Conservation (phyloP, 2,329 filamentous ascomycete species). For the Cercospora nicotianae region DNA sequence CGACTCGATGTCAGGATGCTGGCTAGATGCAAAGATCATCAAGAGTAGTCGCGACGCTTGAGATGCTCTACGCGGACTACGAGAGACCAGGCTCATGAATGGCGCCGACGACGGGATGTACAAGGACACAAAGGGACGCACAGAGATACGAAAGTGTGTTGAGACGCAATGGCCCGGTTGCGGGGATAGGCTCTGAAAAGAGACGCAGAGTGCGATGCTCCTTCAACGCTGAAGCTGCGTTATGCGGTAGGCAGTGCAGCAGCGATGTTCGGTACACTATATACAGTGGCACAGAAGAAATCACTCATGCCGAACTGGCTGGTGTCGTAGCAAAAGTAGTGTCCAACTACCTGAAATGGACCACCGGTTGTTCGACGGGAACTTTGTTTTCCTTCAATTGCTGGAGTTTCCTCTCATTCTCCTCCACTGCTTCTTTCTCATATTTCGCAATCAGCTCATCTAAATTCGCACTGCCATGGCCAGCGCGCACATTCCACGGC, state of each 20-base stretch:
- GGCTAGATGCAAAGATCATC: not conserved
- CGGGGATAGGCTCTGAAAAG: not conserved
- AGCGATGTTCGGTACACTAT: not conserved
- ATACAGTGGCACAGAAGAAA: constrained; percentile 4
- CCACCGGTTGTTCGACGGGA: constrained; percentile 35
- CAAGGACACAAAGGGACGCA: not conserved
- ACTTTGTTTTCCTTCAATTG: constrained; percentile 42
- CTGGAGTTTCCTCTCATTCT: constrained; percentile 57
- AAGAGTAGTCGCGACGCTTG: not conserved
- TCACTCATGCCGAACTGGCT: not conserved
- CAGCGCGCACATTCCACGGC: constrained; percentile 64
- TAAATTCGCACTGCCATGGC: constrained; percentile 58
- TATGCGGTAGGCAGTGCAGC: not conserved
- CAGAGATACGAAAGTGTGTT: not conserved
- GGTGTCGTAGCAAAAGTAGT: not conserved
- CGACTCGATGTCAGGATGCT: not conserved
- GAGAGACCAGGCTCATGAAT: not conserved
- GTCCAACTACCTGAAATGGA: constrained; percentile 29
- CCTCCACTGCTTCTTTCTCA: constrained; percentile 56
- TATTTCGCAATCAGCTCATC: constrained; percentile 63
- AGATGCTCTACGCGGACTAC: not conserved
- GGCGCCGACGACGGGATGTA: not conserved
- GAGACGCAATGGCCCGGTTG: not conserved
- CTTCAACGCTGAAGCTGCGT: not conserved
- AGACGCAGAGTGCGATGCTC: not conserved